Evolutionary conservation across 192 early-diverging fungal genomes (phyloP).

Genomic region (Bifiguratus adelaidae): DNA sequence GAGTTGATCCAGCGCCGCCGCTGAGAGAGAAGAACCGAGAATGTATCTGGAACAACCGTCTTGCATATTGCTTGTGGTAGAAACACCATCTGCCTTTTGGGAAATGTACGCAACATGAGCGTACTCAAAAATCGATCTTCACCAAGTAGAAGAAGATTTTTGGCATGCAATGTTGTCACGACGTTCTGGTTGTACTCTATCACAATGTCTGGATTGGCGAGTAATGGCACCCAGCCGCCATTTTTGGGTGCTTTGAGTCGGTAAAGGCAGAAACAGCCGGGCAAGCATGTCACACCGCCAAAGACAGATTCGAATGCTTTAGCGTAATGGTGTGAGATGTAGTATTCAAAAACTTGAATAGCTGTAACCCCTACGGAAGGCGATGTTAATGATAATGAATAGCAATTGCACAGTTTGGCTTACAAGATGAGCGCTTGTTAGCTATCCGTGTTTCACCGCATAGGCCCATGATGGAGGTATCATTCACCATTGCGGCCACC

Average conservation of each 20-base stretch:
- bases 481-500: conserved; percentile 87
- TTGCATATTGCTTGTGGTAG: conserved; percentile 76
- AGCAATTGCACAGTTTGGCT: conserved; percentile 24
- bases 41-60: conserved; percentile 77
- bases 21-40: conserved; percentile 77
- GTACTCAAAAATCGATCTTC: conserved; percentile 86
- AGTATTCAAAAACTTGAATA: conserved; percentile 98
- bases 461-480: conserved; percentile 86
- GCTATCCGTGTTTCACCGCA: conserved; percentile 97
- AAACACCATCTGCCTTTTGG: conserved; percentile 79
- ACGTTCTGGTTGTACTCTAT: conserved; percentile 70
- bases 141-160: conserved; percentile 76
- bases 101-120: conserved; percentile 79
- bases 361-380: conserved; percentile 50
- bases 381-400: background rate
- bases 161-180: conserved; percentile 72
- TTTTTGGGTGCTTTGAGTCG: conserved; percentile 83
- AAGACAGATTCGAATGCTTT: conserved; percentile 94
- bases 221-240: conserved; percentile 65
- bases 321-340: conserved; percentile 91
- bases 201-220: conserved; percentile 82
- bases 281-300: conserved; percentile 95
- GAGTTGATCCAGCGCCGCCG: conserved; percentile 95
- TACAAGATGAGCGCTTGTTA: conserved; percentile 81
- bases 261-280: conserved; percentile 98